These are phyloP conservation scores for Cladosporium sp. DNA, from an alignment of 2,329 filamentous ascomycete species.

Conservation along the genomic window DNA sequence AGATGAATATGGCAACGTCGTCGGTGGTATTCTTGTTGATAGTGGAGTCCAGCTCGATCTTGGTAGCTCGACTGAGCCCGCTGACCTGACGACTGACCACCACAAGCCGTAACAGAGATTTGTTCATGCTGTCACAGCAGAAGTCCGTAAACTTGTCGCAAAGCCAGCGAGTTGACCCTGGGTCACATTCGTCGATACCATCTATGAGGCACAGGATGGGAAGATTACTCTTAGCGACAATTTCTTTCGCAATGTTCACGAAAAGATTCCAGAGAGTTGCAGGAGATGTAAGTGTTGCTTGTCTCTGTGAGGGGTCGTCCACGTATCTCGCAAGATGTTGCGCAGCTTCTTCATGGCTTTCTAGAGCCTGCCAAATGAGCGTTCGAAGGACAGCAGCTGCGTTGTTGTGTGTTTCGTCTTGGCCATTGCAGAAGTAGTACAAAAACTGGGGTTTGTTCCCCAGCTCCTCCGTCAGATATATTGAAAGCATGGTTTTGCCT, in stretches of 20 bases:
- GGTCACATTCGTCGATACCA: constrained; percentile 28
- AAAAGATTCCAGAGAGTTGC: background rate
- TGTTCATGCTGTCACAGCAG: background rate
- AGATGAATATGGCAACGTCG: background rate
- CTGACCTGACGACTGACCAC: background rate
- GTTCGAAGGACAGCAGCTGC: constrained; percentile 23
- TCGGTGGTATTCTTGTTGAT: background rate
- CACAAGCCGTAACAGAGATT: background rate
- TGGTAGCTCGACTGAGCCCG: background rate
- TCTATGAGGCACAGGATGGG: constrained; percentile 25
- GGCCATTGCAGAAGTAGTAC: constrained; percentile 27
- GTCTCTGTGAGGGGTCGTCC: too few species aligned
- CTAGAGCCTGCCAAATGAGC: constrained; percentile 16
- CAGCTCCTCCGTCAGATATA: constrained; percentile 26
- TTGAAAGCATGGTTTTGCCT: constrained; percentile 32
- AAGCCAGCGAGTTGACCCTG: constrained; percentile 12
- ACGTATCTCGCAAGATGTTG: too few species aligned
- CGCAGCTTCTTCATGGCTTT: too few species aligned
- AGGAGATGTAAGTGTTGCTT: too few species aligned
- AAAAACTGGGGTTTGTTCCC: background rate
- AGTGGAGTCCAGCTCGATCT: background rate
- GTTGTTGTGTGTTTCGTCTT: constrained; percentile 27
- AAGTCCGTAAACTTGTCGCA: constrained; percentile 15
- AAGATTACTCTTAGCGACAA: too few species aligned
- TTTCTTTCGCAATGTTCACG: background rate